Evolutionary conservation across 2,329 filamentous ascomycete genomes (phyloP).

Genomic region (Furcasterigmium sp.): DNA sequence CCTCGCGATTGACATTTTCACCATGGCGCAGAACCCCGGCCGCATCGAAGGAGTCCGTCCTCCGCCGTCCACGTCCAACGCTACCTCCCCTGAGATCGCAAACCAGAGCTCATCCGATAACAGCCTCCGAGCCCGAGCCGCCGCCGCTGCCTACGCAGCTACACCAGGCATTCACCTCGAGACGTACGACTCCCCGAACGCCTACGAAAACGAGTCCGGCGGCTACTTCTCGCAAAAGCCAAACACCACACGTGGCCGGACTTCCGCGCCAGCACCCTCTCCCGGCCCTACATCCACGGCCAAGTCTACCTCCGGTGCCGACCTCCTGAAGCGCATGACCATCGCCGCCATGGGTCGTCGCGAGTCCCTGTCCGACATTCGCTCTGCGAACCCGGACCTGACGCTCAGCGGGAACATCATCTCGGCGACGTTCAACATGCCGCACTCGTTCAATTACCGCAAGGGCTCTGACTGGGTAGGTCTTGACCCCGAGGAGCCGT

Average conservation of each 20-base stretch:
- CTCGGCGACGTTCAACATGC: slow-evolving; percentile 60
- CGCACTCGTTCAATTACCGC: slow-evolving; percentile 53
- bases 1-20: slow-evolving; percentile 3
- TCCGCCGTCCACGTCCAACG: slow-evolving; percentile 7
- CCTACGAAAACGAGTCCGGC: slow-evolving; percentile 5
- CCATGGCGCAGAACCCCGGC: slow-evolving; percentile 8
- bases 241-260: not conserved
- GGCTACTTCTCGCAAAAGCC: slow-evolving; percentile 17
- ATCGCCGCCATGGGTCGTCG: slow-evolving; percentile 35
- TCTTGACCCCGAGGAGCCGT: not conserved
- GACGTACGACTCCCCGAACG: slow-evolving; percentile 14
- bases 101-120: slow-evolving; percentile 1
- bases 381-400: slow-evolving; percentile 50
- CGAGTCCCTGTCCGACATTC: slow-evolving; percentile 51
- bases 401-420: slow-evolving; percentile 60
- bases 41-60: not conserved
- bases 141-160: slow-evolving; percentile 17
- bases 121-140: not conserved
- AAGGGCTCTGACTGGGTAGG: slow-evolving; percentile 58
- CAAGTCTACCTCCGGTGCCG: slow-evolving; percentile 20
- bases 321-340: slow-evolving; percentile 39
- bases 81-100: slow-evolving; percentile 8
- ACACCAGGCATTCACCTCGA: slow-evolving; percentile 20
- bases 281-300: slow-evolving; percentile 6
- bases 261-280: not conserved